phyloP scores from a whole-genome alignment of 768 basidiomycete species.

The Megacollybia marginata region DNA sequence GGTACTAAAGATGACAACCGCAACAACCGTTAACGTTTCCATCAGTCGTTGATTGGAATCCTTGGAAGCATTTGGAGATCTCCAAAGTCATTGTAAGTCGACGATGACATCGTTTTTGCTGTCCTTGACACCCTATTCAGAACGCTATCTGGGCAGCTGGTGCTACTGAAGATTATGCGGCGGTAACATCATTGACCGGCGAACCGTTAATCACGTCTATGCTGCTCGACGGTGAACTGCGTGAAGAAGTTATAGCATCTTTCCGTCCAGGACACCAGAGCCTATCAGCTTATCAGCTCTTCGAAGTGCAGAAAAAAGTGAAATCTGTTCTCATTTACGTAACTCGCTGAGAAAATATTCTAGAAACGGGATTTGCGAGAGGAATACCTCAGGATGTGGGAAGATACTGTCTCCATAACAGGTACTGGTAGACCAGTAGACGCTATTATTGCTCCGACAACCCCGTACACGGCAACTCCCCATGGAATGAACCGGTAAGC shows the following conservation, averaged over 20 bases:
- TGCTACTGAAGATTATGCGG: slow-evolving; percentile 36
- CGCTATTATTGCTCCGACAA: slow-evolving; percentile 61
- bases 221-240: slow-evolving; percentile 22
- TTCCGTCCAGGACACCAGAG: slow-evolving; percentile 20
- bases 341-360: neutral
- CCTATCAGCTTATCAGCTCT: slow-evolving; percentile 52
- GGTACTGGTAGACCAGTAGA: slow-evolving; percentile 71
- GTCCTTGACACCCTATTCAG: slow-evolving; percentile 16
- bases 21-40: neutral
- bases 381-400: slow-evolving; percentile 58
- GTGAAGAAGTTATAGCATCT: slow-evolving; percentile 7
- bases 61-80: slow-evolving; percentile 44
- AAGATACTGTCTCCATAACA: slow-evolving; percentile 39
- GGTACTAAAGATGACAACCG: slow-evolving; percentile 1
- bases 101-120: too few species aligned
- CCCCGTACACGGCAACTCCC: slow-evolving; percentile 53
- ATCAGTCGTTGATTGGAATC: slow-evolving; percentile 65
- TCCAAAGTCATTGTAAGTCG: slow-evolving; percentile 26
- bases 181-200: slow-evolving; percentile 29
- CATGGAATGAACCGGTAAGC: slow-evolving; percentile 52
- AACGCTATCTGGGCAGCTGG: slow-evolving; percentile 38
- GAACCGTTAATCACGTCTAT: slow-evolving; percentile 52
- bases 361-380: slow-evolving; percentile 39
- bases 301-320: slow-evolving; percentile 53
- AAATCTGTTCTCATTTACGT: neutral